A percentile compares a stretch with the other conserved stretches of the same genome.
Conservation (phyloP, 176 grass and related monocot species). For the Oryza punctata region DNA sequence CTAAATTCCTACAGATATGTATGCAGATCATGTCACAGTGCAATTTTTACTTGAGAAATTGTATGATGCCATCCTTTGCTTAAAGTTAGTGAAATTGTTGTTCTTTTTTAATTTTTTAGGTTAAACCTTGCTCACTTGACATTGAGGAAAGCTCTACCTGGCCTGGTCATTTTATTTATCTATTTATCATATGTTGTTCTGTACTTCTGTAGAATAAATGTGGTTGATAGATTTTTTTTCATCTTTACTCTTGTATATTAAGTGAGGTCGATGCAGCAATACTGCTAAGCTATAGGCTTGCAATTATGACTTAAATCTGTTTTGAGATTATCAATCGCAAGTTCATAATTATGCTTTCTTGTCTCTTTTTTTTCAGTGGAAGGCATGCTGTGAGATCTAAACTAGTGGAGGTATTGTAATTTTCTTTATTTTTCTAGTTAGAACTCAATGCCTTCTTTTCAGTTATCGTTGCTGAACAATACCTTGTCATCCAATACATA, state of each 20-base stretch:
- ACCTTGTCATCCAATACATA: constrained; percentile 35
- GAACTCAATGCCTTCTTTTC: neutral
- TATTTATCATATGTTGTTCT: neutral
- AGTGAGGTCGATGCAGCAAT: constrained; percentile 14
- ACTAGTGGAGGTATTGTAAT: constrained; percentile 71
- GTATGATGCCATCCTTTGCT: neutral
- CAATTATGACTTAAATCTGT: constrained; percentile 2
- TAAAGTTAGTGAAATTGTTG: neutral
- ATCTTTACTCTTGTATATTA: constrained; percentile 22
- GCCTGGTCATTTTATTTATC: neutral
- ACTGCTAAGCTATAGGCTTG: neutral
- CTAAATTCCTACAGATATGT: neutral
- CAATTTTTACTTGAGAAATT: neutral
- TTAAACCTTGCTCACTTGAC: constrained; percentile 1
- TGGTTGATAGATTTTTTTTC: neutral
- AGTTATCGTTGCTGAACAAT: constrained; percentile 16
- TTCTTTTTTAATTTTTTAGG: constrained; percentile 3
- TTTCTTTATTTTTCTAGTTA: constrained; percentile 25
- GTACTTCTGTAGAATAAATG: neutral
- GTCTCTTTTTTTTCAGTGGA: constrained; percentile 70
- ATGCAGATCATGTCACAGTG: neutral
- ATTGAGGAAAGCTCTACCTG: neutral
- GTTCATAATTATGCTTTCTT: constrained; percentile 22
- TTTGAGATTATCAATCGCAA: neutral
- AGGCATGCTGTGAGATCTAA: constrained; percentile 90